Base-by-base conservation (phyloP, 352 stramenopile species). In the Globisporangium perplexum region DNA sequence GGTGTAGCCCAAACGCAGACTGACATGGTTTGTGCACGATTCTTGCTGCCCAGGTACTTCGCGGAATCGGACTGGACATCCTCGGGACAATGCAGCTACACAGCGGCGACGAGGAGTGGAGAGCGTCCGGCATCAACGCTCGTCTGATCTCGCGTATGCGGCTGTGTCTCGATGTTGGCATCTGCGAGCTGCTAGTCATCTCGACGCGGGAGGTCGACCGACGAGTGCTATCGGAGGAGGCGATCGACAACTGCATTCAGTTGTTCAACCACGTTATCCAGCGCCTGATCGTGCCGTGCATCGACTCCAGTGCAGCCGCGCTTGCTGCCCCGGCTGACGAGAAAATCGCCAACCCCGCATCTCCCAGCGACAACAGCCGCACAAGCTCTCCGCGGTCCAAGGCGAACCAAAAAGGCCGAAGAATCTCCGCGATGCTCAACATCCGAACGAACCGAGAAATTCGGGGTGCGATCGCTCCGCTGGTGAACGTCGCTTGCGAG, bases 121-220 rank as follows among this genome's bases (percentile, higher is more conserved):
- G 68, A 28, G 24, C 59, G 2, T 65, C 57, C 17, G 68, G 65
- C 1, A 76, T 76, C 43, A 68, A 79, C 45, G 17, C 55, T 7
- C 67, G 58, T 8, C 43, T 80, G 23, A 58, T 83, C n/a, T 55
- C 63, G 7, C 61, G 66, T 4, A 43, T 82, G 6, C 62, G 71
- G 22, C 55, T 59, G 1, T 79, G 73, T 5, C 57, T 95, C 31
- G 83, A 93, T 62, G 65, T 86, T 12, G 78, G 67, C 0, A 84
- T 89, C 44, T 91, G 76, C 36, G 72, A 87, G 57, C 65, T 95
- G 2, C 66, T 88, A 18, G 47, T 95, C 38, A 88, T 93, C 62
- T 75, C 79, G 10, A 80, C 82, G 12, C 64, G 63, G 5, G 64
- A 80, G 10, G 82, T 93, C 54, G 82, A 95, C 22, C 68, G 82